These are phyloP conservation scores for Candida alai DNA, from an alignment of 805 yeast genomes.

Conservation along the genomic window DNA sequence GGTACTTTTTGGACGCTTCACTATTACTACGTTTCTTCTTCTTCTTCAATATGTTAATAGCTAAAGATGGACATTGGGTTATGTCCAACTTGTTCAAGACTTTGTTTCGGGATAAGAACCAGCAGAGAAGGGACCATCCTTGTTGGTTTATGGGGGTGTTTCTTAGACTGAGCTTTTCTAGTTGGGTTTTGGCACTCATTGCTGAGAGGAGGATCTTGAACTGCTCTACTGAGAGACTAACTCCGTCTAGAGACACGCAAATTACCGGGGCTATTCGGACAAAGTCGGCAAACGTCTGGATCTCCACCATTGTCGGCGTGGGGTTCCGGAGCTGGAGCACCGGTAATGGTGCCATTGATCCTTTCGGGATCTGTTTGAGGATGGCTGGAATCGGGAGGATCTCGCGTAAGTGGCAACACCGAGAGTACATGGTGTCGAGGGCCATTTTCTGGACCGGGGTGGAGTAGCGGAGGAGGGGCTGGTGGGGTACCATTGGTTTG, in stretches of 20 bases:
- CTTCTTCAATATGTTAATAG: conserved; percentile 41
- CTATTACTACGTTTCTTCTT: conserved; percentile 21
- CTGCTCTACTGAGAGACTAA: conserved; percentile 70
- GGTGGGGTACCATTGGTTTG: conserved; percentile 27
- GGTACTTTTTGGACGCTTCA: conserved; percentile 18
- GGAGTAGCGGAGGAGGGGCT: conserved; percentile 19
- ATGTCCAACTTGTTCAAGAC: conserved; percentile 60
- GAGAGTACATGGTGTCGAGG: conserved; percentile 74
- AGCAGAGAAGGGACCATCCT: conserved; percentile 80
- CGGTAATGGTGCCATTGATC: conserved; percentile 71
- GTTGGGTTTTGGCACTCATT: conserved; percentile 56
- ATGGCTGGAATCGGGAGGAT: conserved; percentile 89
- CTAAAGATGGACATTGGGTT: conserved; percentile 59
- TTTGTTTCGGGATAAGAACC: conserved; percentile 63
- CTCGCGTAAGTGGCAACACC: conserved; percentile 91
- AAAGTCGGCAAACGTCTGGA: conserved; percentile 85
- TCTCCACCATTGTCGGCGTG: conserved; percentile 84
- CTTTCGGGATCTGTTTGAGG: conserved; percentile 65
- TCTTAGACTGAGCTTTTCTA: conserved; percentile 72
- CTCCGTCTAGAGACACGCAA: conserved; percentile 76
- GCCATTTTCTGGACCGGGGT: conserved; percentile 42
- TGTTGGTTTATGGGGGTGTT: conserved; percentile 68
- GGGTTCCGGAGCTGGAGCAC: conserved; percentile 75
- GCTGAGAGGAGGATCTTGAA: conserved; percentile 69
- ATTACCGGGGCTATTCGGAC: conserved; percentile 79